These are phyloP conservation scores for Populus tremula DNA, from an alignment of 345 rosid species.

Conservation along the genomic window DNA sequence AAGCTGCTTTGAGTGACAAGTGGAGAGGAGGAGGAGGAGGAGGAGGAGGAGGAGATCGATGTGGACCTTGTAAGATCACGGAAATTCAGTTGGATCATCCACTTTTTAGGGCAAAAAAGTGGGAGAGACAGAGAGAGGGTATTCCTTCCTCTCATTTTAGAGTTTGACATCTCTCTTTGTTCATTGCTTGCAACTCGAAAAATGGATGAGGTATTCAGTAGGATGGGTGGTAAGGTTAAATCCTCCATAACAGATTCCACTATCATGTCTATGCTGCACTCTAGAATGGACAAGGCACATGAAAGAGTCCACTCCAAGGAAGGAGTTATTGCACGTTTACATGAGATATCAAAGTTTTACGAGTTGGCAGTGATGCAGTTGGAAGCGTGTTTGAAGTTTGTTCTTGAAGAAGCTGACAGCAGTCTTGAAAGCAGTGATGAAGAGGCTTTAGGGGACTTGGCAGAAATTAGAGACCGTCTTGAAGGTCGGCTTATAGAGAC, in stretches of 20 bases:
- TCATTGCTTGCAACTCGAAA: not conserved
- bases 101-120: conserved; percentile 8
- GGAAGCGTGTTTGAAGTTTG: conserved; percentile 68
- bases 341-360: conserved; percentile 72
- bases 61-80: not conserved
- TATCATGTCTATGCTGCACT: conserved; percentile 75
- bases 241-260: conserved; percentile 69
- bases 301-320: conserved; percentile 60
- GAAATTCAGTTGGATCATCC: conserved; percentile 31
- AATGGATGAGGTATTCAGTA: conserved; percentile 49
- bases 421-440: conserved; percentile 53
- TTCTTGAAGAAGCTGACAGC: conserved; percentile 60
- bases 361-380: conserved; percentile 76
- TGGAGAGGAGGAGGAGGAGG: no score
- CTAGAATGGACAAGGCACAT: conserved; percentile 77
- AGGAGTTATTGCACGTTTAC: conserved; percentile 61
- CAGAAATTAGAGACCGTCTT: conserved; percentile 69
- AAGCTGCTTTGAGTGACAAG: not conserved
- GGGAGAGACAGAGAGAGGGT: not conserved
- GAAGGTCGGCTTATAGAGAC: conserved; percentile 58
- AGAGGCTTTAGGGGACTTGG: conserved; percentile 56
- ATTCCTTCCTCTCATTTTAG: not conserved
- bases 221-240: conserved; percentile 49
- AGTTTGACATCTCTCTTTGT: not conserved
- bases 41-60: not conserved